Percentiles rank a stretch among this genome's conserved stretches.
Conservation (phyloP, 805 yeast genomes). For the Saccharomycopsis capsularis region DNA sequence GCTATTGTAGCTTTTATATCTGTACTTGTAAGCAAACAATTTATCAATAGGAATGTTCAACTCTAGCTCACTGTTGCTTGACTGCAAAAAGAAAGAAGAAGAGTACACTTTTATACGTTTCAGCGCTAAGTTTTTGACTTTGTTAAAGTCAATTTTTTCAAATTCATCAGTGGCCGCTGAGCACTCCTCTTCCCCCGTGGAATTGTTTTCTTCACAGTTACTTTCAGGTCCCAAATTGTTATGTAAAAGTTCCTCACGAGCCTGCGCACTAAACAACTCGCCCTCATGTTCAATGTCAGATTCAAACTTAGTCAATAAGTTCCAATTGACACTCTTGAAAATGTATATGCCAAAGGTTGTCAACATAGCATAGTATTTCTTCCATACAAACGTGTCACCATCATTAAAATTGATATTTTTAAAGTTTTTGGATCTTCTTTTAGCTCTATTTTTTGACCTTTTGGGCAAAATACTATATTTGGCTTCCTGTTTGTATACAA, state of each 20-base stretch:
- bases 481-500: constrained; percentile 35
- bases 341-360: constrained; percentile 45
- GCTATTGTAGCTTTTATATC: constrained; percentile 10
- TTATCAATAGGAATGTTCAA: constrained; percentile 15
- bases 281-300: no score
- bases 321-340: constrained; percentile 34
- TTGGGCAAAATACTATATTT: constrained; percentile 15
- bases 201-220: no score
- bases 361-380: constrained; percentile 38
- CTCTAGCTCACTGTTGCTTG: constrained; percentile 16
- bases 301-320: constrained; percentile 8
- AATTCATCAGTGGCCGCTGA: background rate
- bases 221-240: no score
- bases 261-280: no score
- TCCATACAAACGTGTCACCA: constrained; percentile 31
- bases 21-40: constrained; percentile 19
- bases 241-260: no score
- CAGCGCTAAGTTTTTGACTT: no score
- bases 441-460: constrained; percentile 23
- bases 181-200: constrained; percentile 5
- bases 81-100: constrained; percentile 17
- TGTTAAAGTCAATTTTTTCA: background rate
- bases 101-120: constrained; percentile 11
- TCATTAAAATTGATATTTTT: constrained; percentile 15
- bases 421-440: constrained; percentile 22